phyloP scores from a whole-genome alignment of 2,329 filamentous ascomycete genomes.

The Cercospora berteroae region DNA sequence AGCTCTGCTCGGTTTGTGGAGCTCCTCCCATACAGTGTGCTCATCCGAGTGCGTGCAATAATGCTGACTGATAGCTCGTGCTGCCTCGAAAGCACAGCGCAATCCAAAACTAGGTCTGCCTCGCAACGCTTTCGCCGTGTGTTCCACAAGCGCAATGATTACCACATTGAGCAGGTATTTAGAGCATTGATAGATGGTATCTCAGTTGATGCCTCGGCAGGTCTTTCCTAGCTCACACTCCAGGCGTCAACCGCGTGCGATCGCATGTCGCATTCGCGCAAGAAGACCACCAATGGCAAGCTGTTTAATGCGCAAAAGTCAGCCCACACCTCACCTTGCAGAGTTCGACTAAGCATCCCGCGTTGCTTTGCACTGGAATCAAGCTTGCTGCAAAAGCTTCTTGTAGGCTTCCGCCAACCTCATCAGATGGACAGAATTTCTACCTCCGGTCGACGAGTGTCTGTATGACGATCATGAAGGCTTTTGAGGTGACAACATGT shows the following conservation, averaged over 20 bases:
- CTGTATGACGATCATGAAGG: neutral
- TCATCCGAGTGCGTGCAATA: neutral
- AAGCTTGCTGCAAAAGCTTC: constrained; percentile 12
- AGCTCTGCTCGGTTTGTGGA: too few relatives aligned
- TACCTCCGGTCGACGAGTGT: neutral
- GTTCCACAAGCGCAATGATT: constrained; percentile 8
- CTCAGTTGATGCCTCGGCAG: constrained; percentile 8
- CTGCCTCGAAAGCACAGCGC: neutral
- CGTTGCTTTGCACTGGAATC: neutral
- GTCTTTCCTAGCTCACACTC: neutral
- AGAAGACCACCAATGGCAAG: neutral
- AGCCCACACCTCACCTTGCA: neutral
- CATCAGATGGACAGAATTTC: neutral
- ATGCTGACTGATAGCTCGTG: neutral
- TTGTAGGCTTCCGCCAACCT: neutral
- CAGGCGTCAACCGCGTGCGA: constrained; percentile 6
- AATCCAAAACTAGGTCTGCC: neutral
- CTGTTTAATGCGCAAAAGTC: neutral
- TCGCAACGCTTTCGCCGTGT: neutral
- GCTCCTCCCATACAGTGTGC: too few relatives aligned
- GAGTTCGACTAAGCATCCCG: neutral
- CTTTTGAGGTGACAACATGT: too few relatives aligned
- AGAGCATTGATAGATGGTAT: neutral
- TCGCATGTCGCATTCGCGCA: constrained; percentile 1
- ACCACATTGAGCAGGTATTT: constrained; percentile 3